phyloP scores from a whole-genome alignment of 2,329 filamentous ascomycete species.

The Diaporthe vaccinii region DNA sequence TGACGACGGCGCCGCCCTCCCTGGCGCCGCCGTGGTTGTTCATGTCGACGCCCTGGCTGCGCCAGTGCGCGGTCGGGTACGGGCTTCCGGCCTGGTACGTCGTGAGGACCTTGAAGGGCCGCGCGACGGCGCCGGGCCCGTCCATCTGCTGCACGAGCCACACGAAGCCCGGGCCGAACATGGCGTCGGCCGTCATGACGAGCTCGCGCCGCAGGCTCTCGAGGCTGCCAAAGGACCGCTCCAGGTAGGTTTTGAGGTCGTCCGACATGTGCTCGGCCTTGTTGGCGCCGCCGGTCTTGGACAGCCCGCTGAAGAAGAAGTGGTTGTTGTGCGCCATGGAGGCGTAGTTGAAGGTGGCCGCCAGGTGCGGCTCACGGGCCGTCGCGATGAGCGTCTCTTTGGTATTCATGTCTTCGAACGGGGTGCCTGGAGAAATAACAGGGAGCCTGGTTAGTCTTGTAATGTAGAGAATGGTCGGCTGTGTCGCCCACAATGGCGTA shows the following conservation, averaged over 20 bases:
- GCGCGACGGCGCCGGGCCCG: slow-evolving; percentile 47
- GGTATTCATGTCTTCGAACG: slow-evolving; percentile 71
- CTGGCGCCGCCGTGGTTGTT: slow-evolving; percentile 68
- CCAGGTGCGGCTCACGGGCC: slow-evolving; percentile 82
- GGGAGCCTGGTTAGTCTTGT: slow-evolving; percentile 32
- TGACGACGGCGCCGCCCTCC: slow-evolving; percentile 48
- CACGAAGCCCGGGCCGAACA: slow-evolving; percentile 98
- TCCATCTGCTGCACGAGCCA: slow-evolving; percentile 80
- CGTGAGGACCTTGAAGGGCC: slow-evolving; percentile 76
- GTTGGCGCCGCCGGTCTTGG: slow-evolving; percentile 56
- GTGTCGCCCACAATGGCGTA: background rate
- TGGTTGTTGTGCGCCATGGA: slow-evolving; percentile 95
- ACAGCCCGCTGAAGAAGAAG: slow-evolving; percentile 80
- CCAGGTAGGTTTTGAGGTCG: slow-evolving; percentile 70
- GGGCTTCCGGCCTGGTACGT: slow-evolving; percentile 95
- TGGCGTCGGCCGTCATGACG: slow-evolving; percentile 82
- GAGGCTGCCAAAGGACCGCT: slow-evolving; percentile 82
- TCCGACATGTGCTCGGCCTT: slow-evolving; percentile 52
- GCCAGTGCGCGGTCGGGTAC: slow-evolving; percentile 86
- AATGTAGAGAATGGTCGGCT: background rate
- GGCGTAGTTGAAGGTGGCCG: slow-evolving; percentile 93
- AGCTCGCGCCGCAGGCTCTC: slow-evolving; percentile 87
- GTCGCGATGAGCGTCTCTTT: slow-evolving; percentile 80
- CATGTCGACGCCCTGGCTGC: slow-evolving; percentile 77
- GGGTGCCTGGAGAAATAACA: slow-evolving; percentile 65